Evolutionary conservation across 108 stramenopile species (phyloP).

Genomic region (Nannochloropsis oceanica): DNA sequence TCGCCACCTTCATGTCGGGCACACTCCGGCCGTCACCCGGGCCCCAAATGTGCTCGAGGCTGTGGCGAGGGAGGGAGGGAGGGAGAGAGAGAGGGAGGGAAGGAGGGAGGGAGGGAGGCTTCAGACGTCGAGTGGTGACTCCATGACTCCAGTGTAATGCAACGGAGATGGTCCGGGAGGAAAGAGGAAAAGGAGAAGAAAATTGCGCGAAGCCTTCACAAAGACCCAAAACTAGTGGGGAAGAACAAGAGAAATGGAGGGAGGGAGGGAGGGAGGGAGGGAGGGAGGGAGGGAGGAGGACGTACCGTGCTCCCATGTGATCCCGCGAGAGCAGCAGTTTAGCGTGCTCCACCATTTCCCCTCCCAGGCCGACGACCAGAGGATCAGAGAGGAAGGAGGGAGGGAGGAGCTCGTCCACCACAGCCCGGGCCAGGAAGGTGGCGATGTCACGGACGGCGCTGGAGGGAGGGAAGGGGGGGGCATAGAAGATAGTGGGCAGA

Average conservation of each 20-base stretch:
- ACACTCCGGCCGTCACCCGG: slow-evolving; percentile 81
- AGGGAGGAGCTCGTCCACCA: slow-evolving; percentile 83
- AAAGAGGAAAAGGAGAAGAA: too few species aligned
- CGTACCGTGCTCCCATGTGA: background rate
- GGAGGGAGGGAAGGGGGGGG: background rate
- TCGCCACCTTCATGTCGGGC: slow-evolving; percentile 61
- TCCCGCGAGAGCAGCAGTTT: slow-evolving; percentile 1
- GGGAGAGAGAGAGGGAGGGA: background rate
- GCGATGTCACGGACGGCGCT: slow-evolving; percentile 29
- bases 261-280: too few species aligned
- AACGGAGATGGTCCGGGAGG: too few species aligned
- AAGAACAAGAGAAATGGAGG: too few species aligned
- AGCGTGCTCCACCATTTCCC: slow-evolving; percentile 66
- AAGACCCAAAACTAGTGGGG: too few species aligned
- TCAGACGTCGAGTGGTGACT: too few species aligned
- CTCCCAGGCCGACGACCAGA: slow-evolving; percentile 51
- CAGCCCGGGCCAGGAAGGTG: slow-evolving; percentile 73
- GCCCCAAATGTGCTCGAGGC: slow-evolving; percentile 79
- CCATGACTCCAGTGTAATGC: too few species aligned
- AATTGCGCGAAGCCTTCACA: too few species aligned
- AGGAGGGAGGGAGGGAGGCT: background rate
- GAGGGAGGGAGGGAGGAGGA: too few species aligned
- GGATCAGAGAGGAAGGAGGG: slow-evolving; percentile 80
- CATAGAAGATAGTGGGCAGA: background rate
- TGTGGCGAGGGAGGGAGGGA: background rate